Percentiles rank a stretch among this genome's conserved stretches.
phyloP scores from a whole-genome alignment of 768 basidiomycete genomes.

The Suillus variegatus region DNA sequence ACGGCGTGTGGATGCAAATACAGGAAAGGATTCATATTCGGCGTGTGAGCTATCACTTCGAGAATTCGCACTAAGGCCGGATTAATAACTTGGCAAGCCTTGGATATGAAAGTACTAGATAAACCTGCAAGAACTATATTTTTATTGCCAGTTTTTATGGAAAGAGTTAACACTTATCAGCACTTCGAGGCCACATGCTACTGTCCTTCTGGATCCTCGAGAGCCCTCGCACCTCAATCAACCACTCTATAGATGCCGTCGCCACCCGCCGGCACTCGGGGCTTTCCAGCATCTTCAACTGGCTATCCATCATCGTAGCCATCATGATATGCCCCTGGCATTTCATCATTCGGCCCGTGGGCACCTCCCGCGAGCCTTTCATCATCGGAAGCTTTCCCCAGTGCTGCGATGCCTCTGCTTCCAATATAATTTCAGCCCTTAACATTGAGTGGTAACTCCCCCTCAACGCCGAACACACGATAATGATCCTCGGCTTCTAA shows the following conservation, averaged over 20 bases:
- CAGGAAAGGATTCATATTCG: conserved; percentile 14
- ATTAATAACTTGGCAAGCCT: neutral
- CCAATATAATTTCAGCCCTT: conserved; percentile 40
- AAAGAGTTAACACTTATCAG: neutral
- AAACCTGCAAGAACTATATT: neutral
- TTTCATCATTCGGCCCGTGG: conserved; percentile 63
- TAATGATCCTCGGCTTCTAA: conserved; percentile 55
- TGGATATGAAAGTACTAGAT: neutral
- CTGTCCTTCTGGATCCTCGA: neutral
- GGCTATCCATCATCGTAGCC: conserved; percentile 76
- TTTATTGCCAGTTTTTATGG: neutral
- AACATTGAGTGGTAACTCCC: conserved; percentile 79
- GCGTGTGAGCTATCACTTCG: neutral
- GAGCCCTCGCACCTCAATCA: conserved; percentile 43
- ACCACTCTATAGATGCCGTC: conserved; percentile 51
- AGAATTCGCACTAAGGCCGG: neutral
- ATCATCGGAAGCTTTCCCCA: conserved; percentile 55
- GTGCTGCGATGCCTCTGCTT: conserved; percentile 21
- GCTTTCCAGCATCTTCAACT: conserved; percentile 68
- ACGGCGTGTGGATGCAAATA: conserved; percentile 23
- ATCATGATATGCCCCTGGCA: conserved; percentile 83
- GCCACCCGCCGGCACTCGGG: conserved; percentile 54
- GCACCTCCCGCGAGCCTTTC: conserved; percentile 53
- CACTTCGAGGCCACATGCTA: neutral
- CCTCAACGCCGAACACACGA: conserved; percentile 87